Evolutionary conservation across 2,329 filamentous ascomycete genomes (phyloP), one percentile per base, ranked within the genome.

Genomic region (Drechslerella coelobrocha): DNA sequence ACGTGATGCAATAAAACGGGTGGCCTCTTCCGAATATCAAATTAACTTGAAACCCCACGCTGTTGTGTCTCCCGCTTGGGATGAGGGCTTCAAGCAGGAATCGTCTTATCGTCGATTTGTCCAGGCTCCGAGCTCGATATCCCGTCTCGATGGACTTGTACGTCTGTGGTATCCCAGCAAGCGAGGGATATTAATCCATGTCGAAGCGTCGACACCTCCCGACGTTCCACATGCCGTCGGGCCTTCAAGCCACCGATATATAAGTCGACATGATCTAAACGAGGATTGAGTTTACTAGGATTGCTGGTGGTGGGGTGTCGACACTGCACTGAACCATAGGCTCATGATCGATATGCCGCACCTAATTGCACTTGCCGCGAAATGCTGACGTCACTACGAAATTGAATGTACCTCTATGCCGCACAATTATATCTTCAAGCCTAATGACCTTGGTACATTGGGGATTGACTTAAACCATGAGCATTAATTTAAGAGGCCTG

Each of bases 171-270:
- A 45, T 45, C 41, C 19, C 41, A 45, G 41, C 17, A 19, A 45
- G 41, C 41, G 41, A 45, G 41, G 14, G 37, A 17, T 41, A 41
- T 41, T 41, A 14, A 41, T 41, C 37, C 9, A 17, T 41, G 37
- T 41, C 37, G 37, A n/a, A n/a, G n/a, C 37, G n/a, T 41, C 5
- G 37, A 17, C 47, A 50, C 12, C 41, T 34, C 23, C 31, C 45
- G 31, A 17, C 27, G 6, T 7, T 2, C 45, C 51, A 34, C 57
- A 57, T 68, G 55, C 24, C 31, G 27, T 21, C 65, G 65, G 65
- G 45, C 63, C 63, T 61, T 68, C 63, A 68, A 61, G 63, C 63
- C 63, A 68, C 63, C 45, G 51, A 62, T 69, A 52, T 52, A 34
- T 34, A 56, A 61, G 61, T 12, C 10, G 19, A 45, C 51, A 62